Evolutionary conservation across 495 filamentous ascomycete species (phyloP).

Genomic region (Pseudotulostoma volvatum): DNA sequence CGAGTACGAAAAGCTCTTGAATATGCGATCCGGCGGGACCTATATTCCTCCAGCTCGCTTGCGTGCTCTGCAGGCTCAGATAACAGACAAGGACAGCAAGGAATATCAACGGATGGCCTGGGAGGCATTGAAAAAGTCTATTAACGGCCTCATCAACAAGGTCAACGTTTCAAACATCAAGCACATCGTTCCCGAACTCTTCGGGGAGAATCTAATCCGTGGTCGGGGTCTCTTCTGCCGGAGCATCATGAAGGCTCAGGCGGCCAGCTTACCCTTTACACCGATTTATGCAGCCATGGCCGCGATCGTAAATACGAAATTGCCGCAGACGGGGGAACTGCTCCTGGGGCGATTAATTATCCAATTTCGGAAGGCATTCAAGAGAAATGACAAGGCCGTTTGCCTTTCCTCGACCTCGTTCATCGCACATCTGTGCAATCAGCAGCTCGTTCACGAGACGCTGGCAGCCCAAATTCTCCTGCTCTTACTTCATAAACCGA

Average conservation of each 20-base stretch:
- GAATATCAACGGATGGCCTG: constrained; percentile 99
- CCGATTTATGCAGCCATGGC: constrained; percentile 89
- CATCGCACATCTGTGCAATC: constrained; percentile 85
- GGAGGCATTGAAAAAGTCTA: constrained; percentile 97
- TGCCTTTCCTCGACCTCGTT: constrained; percentile 83
- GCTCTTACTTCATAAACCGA: constrained; percentile 79
- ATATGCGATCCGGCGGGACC: constrained; percentile 80
- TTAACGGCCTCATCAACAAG: constrained; percentile 98
- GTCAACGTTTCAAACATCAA: constrained; percentile 97
- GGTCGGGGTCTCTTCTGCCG: constrained; percentile 86
- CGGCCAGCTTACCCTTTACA: constrained; percentile 90
- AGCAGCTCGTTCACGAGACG: constrained; percentile 89
- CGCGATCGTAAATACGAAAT: constrained; percentile 93
- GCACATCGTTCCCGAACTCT: constrained; percentile 86
- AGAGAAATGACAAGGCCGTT: constrained; percentile 91
- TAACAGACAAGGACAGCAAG: constrained; percentile 88
- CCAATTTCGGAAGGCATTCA: constrained; percentile 92
- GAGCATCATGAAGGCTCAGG: constrained; percentile 93
- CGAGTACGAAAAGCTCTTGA: constrained; percentile 81
- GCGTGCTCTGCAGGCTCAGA: constrained; percentile 82
- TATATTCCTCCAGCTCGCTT: constrained; percentile 90
- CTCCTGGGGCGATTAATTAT: constrained; percentile 71
- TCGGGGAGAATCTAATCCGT: constrained; percentile 82
- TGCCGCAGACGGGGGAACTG: constrained; percentile 86
- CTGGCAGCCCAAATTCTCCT: constrained; percentile 80